Base-by-base conservation (phyloP, 371 early-diverging fungal genomes). In the Batrachochytrium dendrobatidis region DNA sequence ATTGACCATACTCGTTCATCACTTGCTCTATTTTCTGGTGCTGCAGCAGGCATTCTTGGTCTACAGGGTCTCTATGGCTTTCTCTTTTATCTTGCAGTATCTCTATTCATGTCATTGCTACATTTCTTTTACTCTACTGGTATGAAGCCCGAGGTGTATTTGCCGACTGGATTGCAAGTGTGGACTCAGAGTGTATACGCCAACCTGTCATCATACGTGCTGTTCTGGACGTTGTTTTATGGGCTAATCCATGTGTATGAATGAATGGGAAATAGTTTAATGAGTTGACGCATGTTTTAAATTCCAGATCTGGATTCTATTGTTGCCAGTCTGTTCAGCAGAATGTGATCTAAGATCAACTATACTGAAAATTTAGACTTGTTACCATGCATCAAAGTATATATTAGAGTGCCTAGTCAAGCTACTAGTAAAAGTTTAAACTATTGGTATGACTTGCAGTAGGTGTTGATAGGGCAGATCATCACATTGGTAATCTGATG, bases 141-240 rank as follows among this genome's bases (percentile, higher is more conserved):
- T 29, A 12, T 43, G 20, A 3, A 50, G 20, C 66, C 66, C 35
- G 55, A 53, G 1, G 62, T 63, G 34, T 82, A 77, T 60, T 85
- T 88, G 68, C 72, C 81, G 4, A 56, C 70, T 30, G 68, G 71
- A 22, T 66, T 70, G 46, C 82, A 79, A 61, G 62, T 86, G 22
- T 79, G 80, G 52, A 74, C 81, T 1, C 79, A 85, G 51, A 89
- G 88, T 6, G 81, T 88, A 18, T 20, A 35, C 17, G 84, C 82
- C n/a, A 83, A 84, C n/a, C 66, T 88, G 34, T 74, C 89, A 63
- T 83, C 84, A 33, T 89, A 83, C 67, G 78, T 86, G 51, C 69
- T 91, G 58, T 91, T 91, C 67, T 89, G 89, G 81, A 91, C 92
- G n/a, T 69, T 91, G 54, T 72, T 86, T 25, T 87, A 85, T 54